Evolutionary conservation across 371 early-diverging fungal species (phyloP).

Genomic region (Choanephora cucurbitarum): DNA sequence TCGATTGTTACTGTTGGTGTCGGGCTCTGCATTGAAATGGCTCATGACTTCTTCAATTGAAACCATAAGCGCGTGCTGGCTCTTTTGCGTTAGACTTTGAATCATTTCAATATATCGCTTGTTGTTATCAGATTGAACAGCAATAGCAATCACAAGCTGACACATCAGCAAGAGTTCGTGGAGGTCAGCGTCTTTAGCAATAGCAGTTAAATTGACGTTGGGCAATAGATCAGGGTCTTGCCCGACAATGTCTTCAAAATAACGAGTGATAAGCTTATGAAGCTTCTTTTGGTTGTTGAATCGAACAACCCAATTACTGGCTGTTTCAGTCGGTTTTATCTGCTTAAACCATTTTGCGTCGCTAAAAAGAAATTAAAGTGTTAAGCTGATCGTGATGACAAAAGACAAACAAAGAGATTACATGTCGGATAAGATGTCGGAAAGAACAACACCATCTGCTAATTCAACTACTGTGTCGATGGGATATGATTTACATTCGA

Average conservation of each 20-base stretch:
- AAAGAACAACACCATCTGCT: slow-evolving; percentile 77
- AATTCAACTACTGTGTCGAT: slow-evolving; percentile 74
- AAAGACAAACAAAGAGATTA: too few relatives aligned
- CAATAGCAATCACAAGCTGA: slow-evolving; percentile 80
- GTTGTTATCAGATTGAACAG: slow-evolving; percentile 89
- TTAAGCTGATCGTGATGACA: too few relatives aligned
- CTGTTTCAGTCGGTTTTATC: slow-evolving; percentile 61
- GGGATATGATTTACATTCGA: slow-evolving; percentile 62
- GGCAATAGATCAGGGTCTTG: slow-evolving; percentile 61
- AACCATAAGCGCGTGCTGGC: slow-evolving; percentile 90
- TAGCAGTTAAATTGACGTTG: slow-evolving; percentile 70
- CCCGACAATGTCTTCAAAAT: slow-evolving; percentile 86
- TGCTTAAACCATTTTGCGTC: slow-evolving; percentile 90
- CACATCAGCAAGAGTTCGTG: slow-evolving; percentile 78
- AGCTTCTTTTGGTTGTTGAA: slow-evolving; percentile 90
- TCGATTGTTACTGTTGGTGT: slow-evolving; percentile 31
- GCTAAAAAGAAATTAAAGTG: too few relatives aligned
- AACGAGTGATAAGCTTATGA: slow-evolving; percentile 80
- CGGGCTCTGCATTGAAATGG: slow-evolving; percentile 41
- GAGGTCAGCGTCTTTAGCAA: slow-evolving; percentile 80
- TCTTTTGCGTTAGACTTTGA: slow-evolving; percentile 73
- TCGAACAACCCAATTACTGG: slow-evolving; percentile 88
- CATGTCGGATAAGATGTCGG: slow-evolving; percentile 84
- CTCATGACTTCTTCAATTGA: slow-evolving; percentile 78
- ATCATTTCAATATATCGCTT: slow-evolving; percentile 84